A percentile compares a stretch with the other conserved stretches of the same genome.
These are phyloP conservation scores for Daldinia caldariorum DNA, from an alignment of 495 filamentous ascomycete species.

Conservation along the genomic window DNA sequence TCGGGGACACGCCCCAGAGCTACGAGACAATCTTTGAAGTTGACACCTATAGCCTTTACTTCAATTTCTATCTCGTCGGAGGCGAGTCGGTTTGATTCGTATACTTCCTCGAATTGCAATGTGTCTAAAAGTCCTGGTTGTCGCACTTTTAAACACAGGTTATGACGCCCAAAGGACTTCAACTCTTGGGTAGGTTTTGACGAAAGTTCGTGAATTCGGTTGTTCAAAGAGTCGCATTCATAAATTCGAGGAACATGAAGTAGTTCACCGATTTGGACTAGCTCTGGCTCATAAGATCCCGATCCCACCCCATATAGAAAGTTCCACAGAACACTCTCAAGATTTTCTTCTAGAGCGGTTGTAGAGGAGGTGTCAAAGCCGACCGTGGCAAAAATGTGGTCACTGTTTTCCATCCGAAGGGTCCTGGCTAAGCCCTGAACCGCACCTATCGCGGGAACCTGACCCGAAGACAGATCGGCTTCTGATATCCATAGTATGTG, in stretches of 20 bases:
- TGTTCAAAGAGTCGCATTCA: background rate
- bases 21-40: slow-evolving; percentile 33
- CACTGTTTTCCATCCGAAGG: background rate
- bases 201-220: background rate
- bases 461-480: background rate
- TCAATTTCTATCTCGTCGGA: slow-evolving; percentile 35
- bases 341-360: background rate
- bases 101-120: background rate
- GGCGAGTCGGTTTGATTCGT: background rate
- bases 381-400: background rate
- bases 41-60: slow-evolving; percentile 1
- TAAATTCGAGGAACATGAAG: background rate
- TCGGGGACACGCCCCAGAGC: slow-evolving; percentile 25
- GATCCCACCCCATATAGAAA: background rate
- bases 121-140: background rate
- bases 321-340: background rate
- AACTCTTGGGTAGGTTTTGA: background rate
- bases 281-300: background rate
- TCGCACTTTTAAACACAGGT: background rate
- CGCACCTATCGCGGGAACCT: background rate
- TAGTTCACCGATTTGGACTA: background rate
- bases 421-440: background rate
- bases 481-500: background rate
- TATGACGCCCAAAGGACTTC: background rate
- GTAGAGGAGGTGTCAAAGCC: background rate